Conservation (phyloP, 2,329 filamentous ascomycete species). For the Arthrobotrys sinensis region DNA sequence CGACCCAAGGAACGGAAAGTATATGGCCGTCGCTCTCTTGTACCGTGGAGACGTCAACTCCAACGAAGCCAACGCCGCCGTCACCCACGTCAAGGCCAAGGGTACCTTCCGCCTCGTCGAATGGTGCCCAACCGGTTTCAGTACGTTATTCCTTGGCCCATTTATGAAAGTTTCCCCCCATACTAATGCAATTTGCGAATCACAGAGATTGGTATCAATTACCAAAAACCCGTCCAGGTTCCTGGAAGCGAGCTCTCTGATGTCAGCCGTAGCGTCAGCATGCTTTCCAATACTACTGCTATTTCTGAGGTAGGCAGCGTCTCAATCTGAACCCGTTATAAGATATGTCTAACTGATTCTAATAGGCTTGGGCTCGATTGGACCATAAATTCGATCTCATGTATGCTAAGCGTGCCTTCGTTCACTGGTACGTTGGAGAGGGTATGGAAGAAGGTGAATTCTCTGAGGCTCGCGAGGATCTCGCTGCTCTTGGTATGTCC, state of each 20-base stretch:
- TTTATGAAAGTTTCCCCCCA: background rate
- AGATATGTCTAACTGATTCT: slow-evolving; percentile 17
- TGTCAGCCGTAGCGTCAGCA: slow-evolving; percentile 73
- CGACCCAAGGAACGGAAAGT: slow-evolving; percentile 77
- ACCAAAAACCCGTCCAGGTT: slow-evolving; percentile 73
- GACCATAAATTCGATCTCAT: slow-evolving; percentile 80
- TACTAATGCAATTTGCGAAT: background rate
- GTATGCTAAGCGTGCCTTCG: slow-evolving; percentile 79
- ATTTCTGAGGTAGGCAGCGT: slow-evolving; percentile 72
- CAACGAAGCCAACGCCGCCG: slow-evolving; percentile 74
- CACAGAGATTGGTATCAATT: slow-evolving; percentile 76
- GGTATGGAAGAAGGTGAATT: slow-evolving; percentile 95
- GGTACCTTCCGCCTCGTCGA: slow-evolving; percentile 77
- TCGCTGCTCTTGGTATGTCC: slow-evolving; percentile 77
- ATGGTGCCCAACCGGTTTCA: slow-evolving; percentile 80
- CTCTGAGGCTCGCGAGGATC: slow-evolving; percentile 86
- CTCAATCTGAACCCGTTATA: background rate
- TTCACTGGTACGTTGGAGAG: slow-evolving; percentile 86
- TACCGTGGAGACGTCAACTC: slow-evolving; percentile 79
- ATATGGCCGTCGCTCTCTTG: slow-evolving; percentile 78
- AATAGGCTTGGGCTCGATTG: slow-evolving; percentile 74
- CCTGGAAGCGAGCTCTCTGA: slow-evolving; percentile 72
- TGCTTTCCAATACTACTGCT: slow-evolving; percentile 78
- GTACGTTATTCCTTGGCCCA: slow-evolving; percentile 6
- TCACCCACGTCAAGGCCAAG: slow-evolving; percentile 77